Evolutionary conservation across 441 rosid genomes (phyloP), one percentile per base, ranked within the genome.

Genomic region (Isatis lusitanica): DNA sequence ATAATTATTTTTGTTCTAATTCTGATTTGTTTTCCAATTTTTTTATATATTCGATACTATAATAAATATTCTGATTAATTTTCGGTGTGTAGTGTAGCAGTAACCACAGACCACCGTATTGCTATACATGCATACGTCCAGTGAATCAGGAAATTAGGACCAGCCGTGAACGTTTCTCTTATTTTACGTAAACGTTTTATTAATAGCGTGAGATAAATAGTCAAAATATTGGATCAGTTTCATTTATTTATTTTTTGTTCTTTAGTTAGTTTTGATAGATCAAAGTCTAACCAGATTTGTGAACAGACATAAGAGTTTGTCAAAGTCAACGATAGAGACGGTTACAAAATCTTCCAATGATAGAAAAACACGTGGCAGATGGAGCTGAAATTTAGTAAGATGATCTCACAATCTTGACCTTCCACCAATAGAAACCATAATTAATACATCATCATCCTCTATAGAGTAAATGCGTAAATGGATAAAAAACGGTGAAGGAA

Each of bases 251-350:
- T 21, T 21, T 21, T 21, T 21, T 21, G 24, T 21, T 21, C 24
- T 21, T 21, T 21, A 21, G 24, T 21, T 21, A 28, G 5, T 28
- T 48, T 48, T 48, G 28, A 24, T 17, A 5, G 7, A 36, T 11
- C 56, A 35, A 35, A 35, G 39, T 24, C 7, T 4, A 51, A 24
- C 8, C n/a, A 63, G 9, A 72, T 9, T 7, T 72, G 57, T 53
- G 76, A 35, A 46, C 0, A 38, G 33, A 65, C 7, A 33, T 3
- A 17, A 0, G 62, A 66, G 74, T 8, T 52, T 7, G 48, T 10
- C 17, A 75, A 68, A 69, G 79, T 75, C 74, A 69, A 63, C 43
- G 65, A 53, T 52, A 24, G 35, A 61, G 55, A 61, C 70, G 26
- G 74, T 75, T 68, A 62, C 17, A 63, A 13, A 2, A 44, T 0